Base-by-base conservation (phyloP, 2,329 filamentous ascomycete genomes). In the Cladosporium sp. region DNA sequence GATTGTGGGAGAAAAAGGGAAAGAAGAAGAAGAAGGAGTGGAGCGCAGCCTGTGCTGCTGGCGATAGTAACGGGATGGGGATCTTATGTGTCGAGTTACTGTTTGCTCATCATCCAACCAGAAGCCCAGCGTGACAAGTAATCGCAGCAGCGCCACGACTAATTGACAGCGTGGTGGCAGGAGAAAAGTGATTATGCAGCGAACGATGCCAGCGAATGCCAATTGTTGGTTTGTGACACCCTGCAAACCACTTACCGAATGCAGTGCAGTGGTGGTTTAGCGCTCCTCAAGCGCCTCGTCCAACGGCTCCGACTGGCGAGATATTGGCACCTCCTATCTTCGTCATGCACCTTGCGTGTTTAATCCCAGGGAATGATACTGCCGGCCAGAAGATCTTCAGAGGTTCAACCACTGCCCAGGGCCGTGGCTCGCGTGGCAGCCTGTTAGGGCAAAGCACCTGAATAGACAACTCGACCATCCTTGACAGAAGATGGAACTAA, bases 41-140 rank as follows among this genome's bases (percentile, higher is more conserved):
- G 52, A 55, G 52, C 52, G 52, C 18, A 29, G 31, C 29, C 28
- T 29, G 52, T 31, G 52, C 52, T 18, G 28, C n/a, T 55, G 28
- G 29, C 52, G 21, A 5, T 55, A 21, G 52, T 31, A 53, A 55
- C 52, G 52, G 26, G 11, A 55, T 55, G 3, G 52, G 12, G 29
- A 28, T 31, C 52, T 55, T 55, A 55, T 55, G 52, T 55, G 52
- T 33, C 29, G 28, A 3, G 16, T 21, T 21, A 29, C 52, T 21
- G 52, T 55, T 33, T n/a, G 52, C 31, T 7, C 52, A 55, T 31
- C n/a, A 18, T 55, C 52, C 52, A 55, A 55, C 28, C 28, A 31
- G 52, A 55, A n/a, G 52, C 31, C 52, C 28, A 33, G 52, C 52
- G 52, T 55, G n/a, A 31, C 52, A 31, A 55, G 28, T n/a, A 29